Percentiles rank a stretch among this genome's conserved stretches.
Evolutionary conservation across 306 rosid species (phyloP).

Genomic region (Dryas alaskensis): DNA sequence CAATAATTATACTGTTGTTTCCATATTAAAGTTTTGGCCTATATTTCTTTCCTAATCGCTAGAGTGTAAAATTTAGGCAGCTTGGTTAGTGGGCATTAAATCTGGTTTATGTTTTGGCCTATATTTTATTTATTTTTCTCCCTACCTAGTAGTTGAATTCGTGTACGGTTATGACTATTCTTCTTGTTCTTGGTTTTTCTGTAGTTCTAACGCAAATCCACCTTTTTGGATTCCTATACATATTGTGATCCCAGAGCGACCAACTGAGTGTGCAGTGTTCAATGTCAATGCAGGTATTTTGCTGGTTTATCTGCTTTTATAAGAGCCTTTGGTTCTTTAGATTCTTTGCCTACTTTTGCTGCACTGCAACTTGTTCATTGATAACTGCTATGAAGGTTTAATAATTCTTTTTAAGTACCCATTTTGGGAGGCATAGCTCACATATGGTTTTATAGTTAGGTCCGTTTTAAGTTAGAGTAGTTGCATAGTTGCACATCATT

Average conservation of each 20-base stretch:
- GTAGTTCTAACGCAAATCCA: slow-evolving; percentile 69
- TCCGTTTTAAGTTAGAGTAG: slow-evolving; percentile 8
- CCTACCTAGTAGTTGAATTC: neutral
- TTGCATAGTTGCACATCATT: neutral
- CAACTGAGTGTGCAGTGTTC: slow-evolving; percentile 85
- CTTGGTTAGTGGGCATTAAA: neutral
- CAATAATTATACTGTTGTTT: neutral
- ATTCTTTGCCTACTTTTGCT: neutral
- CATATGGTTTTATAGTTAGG: neutral
- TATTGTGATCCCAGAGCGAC: slow-evolving; percentile 91
- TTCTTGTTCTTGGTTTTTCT: slow-evolving; percentile 10
- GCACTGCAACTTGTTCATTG: neutral
- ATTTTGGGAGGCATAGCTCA: neutral
- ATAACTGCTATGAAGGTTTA: neutral
- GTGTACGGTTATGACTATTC: slow-evolving; percentile 8
- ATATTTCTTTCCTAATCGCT: neutral
- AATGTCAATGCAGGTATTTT: slow-evolving; percentile 85
- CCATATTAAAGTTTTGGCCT: neutral
- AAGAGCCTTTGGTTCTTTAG: slow-evolving; percentile 10
- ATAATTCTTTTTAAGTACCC: neutral
- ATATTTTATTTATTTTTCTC: neutral
- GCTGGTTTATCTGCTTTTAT: slow-evolving; percentile 23
- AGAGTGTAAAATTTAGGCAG: neutral
- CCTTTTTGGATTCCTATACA: slow-evolving; percentile 98
- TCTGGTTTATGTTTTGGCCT: neutral